Evolutionary conservation across 148 eudicot genomes (phyloP).

Genomic region (Euryodendron excelsum): DNA sequence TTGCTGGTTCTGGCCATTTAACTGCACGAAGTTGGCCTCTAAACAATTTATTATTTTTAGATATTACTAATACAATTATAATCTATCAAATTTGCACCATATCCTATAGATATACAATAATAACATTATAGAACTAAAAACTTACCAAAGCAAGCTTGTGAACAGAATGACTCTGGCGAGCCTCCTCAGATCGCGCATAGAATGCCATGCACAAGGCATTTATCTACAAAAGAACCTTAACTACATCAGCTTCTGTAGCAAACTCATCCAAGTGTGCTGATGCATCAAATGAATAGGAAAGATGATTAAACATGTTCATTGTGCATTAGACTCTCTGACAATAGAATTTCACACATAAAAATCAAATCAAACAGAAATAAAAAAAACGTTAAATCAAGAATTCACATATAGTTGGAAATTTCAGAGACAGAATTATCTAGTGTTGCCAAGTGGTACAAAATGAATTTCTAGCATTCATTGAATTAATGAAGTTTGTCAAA

Average conservation of each 20-base stretch:
- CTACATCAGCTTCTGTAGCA: conserved; percentile 14
- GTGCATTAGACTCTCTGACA: background rate
- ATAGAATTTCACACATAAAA: background rate
- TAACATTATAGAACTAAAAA: background rate
- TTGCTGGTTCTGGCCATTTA: background rate
- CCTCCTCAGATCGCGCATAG: conserved; percentile 96
- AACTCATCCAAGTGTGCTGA: background rate
- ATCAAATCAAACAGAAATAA: background rate
- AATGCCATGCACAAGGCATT: conserved; percentile 97
- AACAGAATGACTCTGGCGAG: conserved; percentile 88
- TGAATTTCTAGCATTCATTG: background rate
- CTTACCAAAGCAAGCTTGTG: conserved; percentile 93
- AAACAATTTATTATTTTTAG: background rate
- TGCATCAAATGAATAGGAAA: background rate
- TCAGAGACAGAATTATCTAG: background rate
- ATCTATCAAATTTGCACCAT: background rate
- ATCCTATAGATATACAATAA: background rate
- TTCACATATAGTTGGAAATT: background rate
- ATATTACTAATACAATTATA: background rate
- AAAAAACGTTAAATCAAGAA: background rate
- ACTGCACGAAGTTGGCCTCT: background rate
- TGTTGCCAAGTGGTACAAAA: background rate
- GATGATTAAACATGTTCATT: background rate
- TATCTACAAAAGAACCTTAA: conserved; percentile 54
- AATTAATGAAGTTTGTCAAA: background rate